Percentiles rank a stretch among this genome's conserved stretches.
phyloP scores from a whole-genome alignment of 352 stramenopile species.

The Poterioochromonas sp. region DNA sequence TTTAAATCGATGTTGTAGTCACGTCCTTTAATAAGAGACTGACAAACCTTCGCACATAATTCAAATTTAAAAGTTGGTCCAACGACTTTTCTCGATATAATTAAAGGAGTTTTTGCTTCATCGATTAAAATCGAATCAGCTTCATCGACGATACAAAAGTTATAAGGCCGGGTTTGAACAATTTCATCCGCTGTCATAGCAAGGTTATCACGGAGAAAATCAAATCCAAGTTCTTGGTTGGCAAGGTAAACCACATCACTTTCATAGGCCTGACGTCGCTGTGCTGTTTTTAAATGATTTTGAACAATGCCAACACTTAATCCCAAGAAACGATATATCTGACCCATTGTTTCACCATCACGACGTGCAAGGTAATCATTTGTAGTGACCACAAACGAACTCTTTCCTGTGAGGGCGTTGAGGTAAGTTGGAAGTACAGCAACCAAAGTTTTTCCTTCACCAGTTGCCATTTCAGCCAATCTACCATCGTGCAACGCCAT shows the following conservation, averaged over 20 bases:
- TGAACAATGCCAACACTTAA: constrained; percentile 70
- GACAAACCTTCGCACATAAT: too few relatives aligned
- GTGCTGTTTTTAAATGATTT: constrained; percentile 51
- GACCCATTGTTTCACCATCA: constrained; percentile 67
- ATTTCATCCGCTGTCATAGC: constrained; percentile 55
- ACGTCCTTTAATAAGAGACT: too few relatives aligned
- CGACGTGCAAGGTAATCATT: constrained; percentile 71
- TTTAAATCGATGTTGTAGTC: constrained; percentile 60
- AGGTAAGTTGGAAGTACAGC: constrained; percentile 59
- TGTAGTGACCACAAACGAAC: constrained; percentile 65
- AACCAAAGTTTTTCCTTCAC: constrained; percentile 70
- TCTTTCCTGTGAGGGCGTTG: constrained; percentile 55
- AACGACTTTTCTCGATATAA: constrained; percentile 59
- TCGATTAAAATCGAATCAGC: constrained; percentile 72
- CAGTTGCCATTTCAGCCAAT: constrained; percentile 68
- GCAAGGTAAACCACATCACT: constrained; percentile 68
- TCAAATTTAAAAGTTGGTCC: too few relatives aligned
- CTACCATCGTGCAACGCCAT: constrained; percentile 59
- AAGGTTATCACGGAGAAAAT: constrained; percentile 68
- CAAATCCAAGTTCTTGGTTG: constrained; percentile 69
- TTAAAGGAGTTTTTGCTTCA: constrained; percentile 67
- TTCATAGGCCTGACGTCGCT: constrained; percentile 47
- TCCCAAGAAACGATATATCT: constrained; percentile 62
- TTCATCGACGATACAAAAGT: constrained; percentile 70
- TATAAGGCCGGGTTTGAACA: constrained; percentile 54